Conservation (phyloP, 2,329 filamentous ascomycete species). For the Calonectria naviculata region DNA sequence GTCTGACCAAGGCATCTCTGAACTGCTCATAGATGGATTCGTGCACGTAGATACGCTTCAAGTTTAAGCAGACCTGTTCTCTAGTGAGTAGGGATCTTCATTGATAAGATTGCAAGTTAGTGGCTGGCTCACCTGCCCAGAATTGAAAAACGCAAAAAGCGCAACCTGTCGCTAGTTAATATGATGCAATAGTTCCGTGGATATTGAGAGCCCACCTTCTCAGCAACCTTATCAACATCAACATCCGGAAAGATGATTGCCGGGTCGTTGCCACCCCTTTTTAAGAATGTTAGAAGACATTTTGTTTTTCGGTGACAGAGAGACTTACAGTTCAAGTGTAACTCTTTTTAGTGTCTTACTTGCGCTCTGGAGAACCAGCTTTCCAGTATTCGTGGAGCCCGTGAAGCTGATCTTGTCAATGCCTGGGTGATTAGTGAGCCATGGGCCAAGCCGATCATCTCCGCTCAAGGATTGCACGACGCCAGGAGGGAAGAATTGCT, state of each 20-base stretch:
- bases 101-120: not conserved
- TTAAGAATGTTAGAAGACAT: constrained; percentile 52
- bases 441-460: constrained; percentile 69
- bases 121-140: constrained; percentile 48
- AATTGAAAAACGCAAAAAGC: constrained; percentile 67
- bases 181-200: not conserved
- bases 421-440: constrained; percentile 67
- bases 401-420: constrained; percentile 74
- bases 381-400: constrained; percentile 69
- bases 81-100: not conserved
- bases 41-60: constrained; percentile 73
- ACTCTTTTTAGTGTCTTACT: constrained; percentile 70
- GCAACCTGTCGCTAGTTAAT: constrained; percentile 39
- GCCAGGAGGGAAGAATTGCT: constrained; percentile 69
- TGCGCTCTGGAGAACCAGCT: constrained; percentile 68
- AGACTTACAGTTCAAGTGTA: constrained; percentile 71
- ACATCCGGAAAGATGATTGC: constrained; percentile 70
- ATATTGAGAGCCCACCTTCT: constrained; percentile 45
- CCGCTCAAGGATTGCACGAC: constrained; percentile 72
- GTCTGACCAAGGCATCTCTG: constrained; percentile 49
- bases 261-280: constrained; percentile 65
- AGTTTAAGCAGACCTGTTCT: constrained; percentile 40
- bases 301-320: constrained; percentile 59
- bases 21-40: constrained; percentile 68
- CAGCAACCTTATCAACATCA: constrained; percentile 53